Evolutionary conservation across 202 grass and related monocot species (phyloP), one percentile per base, ranked within the genome.

Genomic region (Schoenoplectus triqueter): DNA sequence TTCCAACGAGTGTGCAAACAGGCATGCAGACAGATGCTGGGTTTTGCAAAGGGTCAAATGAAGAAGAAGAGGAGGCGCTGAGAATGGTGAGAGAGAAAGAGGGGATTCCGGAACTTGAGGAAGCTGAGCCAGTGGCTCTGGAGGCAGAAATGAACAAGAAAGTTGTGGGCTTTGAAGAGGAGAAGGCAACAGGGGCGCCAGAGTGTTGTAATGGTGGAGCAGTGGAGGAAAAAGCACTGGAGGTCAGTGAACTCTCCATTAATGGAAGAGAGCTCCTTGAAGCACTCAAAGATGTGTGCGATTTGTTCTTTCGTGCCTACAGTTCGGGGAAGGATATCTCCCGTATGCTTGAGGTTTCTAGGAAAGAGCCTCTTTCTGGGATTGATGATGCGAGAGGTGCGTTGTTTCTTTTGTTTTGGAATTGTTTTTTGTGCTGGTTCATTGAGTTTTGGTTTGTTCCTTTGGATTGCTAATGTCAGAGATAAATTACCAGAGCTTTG

Each of bases 231-330:
- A 89, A 86, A 77, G 69, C 69, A 7, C 47, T 78, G 54, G 76
- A 66, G 3, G 71, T 90, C 40, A 66, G 65, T 59, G 88, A 90
- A 52, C 67, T 49, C 46, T 79, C 84, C 47, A 79, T 62, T 64
- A 89, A 72, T 9, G 93, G 91, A 2, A 90, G 91, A 71, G 95
- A 98, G 80, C 81, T 98, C n/a, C 92, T 98, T 8, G 85, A 91
- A 50, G 95, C 95, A 57, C 90, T 98, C 4, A 95, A 90, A 62
- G 89, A 92, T 68, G 93, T 98, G 45, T 93, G 93, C 69, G 95
- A 95, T 69, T 90, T 93, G 85, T 95, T 98, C 90, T 81, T 86
- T 5, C 85, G 91, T 56, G 93, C 93, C 14, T 87, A 89, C 64
- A 88, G 93, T 84, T 92, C 93, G 21, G 90, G 90, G 0, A 95